phyloP scores from a whole-genome alignment of 2,329 filamentous ascomycete species.

The Ceratocystis papillata region DNA sequence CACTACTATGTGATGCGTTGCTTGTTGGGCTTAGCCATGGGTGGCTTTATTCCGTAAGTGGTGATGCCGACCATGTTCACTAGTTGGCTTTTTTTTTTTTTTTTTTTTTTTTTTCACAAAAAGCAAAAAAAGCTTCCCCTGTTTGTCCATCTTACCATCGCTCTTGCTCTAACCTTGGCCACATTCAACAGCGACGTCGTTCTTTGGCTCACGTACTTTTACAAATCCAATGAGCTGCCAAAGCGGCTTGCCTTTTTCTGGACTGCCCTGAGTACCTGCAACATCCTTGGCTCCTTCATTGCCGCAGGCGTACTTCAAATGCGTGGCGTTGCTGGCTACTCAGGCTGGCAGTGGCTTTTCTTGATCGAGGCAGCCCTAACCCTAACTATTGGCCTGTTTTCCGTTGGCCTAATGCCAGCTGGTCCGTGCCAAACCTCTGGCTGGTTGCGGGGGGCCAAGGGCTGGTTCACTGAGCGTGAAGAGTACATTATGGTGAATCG shows the following conservation, averaged over 20 bases:
- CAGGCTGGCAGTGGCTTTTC: conserved; percentile 35
- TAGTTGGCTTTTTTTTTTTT: background rate
- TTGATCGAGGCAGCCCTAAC: conserved; percentile 29
- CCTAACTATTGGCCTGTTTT: conserved; percentile 36
- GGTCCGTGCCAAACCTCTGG: conserved; percentile 41
- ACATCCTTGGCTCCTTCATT: conserved; percentile 37
- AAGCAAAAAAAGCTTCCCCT: too few relatives aligned
- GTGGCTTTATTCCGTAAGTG: conserved; percentile 41
- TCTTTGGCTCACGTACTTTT: conserved; percentile 31
- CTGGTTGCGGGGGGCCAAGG: conserved; percentile 47
- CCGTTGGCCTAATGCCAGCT: conserved; percentile 38
- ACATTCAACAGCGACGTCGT: conserved; percentile 27
- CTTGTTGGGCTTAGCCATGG: conserved; percentile 39
- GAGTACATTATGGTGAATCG: conserved; percentile 54
- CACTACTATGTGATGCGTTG: conserved; percentile 36
- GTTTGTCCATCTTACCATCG: background rate
- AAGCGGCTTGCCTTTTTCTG: conserved; percentile 30
- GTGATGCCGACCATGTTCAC: background rate
- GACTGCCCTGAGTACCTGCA: conserved; percentile 28
- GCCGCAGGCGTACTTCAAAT: conserved; percentile 34
- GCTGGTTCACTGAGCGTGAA: conserved; percentile 52
- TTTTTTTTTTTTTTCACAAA: background rate
- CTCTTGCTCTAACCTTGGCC: background rate
- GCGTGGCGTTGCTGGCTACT: conserved; percentile 32
- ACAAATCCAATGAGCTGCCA: conserved; percentile 30